These are phyloP conservation scores for Pseudocercospora macadamiae DNA, from an alignment of 2,329 filamentous ascomycete genomes.

Conservation along the genomic window DNA sequence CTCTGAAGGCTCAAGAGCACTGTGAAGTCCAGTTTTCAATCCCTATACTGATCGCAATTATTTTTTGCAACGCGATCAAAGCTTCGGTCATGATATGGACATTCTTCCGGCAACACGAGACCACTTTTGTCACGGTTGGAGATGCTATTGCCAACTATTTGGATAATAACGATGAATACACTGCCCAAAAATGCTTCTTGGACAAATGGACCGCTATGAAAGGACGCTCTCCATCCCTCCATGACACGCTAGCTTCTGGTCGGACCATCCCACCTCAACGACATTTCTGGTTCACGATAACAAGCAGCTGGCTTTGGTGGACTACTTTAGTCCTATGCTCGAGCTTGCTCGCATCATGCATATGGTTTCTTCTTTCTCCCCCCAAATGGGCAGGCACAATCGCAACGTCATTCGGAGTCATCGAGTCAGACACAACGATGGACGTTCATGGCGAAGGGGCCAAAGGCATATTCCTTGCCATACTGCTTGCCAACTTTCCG, in stretches of 20 bases:
- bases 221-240: not conserved
- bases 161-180: not conserved
- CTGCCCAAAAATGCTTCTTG: not conserved
- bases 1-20: not conserved
- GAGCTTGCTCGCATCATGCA: too few species aligned
- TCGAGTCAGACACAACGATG: not conserved
- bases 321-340: too few species aligned
- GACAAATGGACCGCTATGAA: not conserved
- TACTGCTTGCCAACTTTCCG: conserved; percentile 51
- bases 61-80: conserved; percentile 8
- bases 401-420: too few species aligned
- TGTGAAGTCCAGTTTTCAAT: conserved; percentile 22
- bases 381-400: too few species aligned
- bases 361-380: too few species aligned
- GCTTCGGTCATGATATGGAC: conserved; percentile 2
- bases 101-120: not conserved
- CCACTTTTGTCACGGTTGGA: conserved; percentile 14
- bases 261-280: not conserved
- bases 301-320: not conserved
- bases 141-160: conserved; percentile 18
- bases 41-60: conserved; percentile 1
- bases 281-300: not conserved
- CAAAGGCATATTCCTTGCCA: conserved; percentile 24
- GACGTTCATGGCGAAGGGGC: conserved; percentile 4
- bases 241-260: not conserved